Evolutionary conservation across 1,139 yeast species (phyloP), one percentile per base, ranked within the genome.

Genomic region (Schwanniomyces etchellsii): DNA sequence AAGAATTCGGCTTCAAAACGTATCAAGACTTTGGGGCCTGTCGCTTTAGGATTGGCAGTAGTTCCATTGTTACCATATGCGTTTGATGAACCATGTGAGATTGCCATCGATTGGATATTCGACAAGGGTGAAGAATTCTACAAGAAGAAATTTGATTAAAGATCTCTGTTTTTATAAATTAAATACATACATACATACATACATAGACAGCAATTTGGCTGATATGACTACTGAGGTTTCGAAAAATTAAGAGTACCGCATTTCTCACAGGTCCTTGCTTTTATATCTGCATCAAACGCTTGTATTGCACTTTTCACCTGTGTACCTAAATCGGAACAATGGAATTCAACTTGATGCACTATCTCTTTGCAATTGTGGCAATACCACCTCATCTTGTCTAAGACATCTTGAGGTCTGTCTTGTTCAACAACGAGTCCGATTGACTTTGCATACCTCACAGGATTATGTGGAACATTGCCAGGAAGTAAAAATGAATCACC

Each of bases 371-470:
- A 89, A 9, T 64, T 64, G 12, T 70, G 57, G 47, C 96, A 89
- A 54, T 88, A 89, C 96, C 96, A 88, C 47, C 96, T 69, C 40
- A 84, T 64, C 39, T 72, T 70, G 50, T 85, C 95, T 35, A 72
- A 66, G 22, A 73, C 61, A 2, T 74, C 84, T 33, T 62, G 60
- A 0, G 95, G 95, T 42, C 96, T 69, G 49, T 86, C 95, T 55
- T 88, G 96, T 48, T 89, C 97, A n/a, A 89, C 84, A 5, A 89
- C 97, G 29, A 89, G 63, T 1, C 97, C 97, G 18, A 89, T 79
- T 1, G 96, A 86, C 46, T 88, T 64, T 6, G 80, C 82, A 52
- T 75, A 89, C 43, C 97, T 66, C 12, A 85, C 91, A 1, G 97
- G 96, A 44, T 81, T 84, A 52, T 89, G 96, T 1, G 97, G 97